A percentile compares a stretch with the other conserved stretches of the same genome.
phyloP scores from a whole-genome alignment of 345 rosid species.

The Gossypium longicalyx region DNA sequence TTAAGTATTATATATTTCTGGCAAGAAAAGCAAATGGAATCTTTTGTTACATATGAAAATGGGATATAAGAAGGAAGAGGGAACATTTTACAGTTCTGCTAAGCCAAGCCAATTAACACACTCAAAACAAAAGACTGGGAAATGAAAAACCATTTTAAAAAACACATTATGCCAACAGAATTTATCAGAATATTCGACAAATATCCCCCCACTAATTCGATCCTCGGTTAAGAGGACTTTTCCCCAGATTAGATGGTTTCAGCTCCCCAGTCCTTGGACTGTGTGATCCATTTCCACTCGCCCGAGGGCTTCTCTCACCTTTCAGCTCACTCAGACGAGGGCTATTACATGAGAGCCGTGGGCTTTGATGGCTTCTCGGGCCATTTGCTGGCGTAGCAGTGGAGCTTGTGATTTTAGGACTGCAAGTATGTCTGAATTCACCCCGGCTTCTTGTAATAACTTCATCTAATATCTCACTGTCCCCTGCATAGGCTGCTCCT shows the following conservation, averaged over 20 bases:
- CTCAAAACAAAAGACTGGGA: slow-evolving; percentile 15
- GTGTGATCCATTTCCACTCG: slow-evolving; percentile 28
- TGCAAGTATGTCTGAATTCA: slow-evolving; percentile 68
- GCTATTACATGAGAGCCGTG: slow-evolving; percentile 36
- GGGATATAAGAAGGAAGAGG: slow-evolving; percentile 10
- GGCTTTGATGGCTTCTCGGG: slow-evolving; percentile 41
- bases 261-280: slow-evolving; percentile 53
- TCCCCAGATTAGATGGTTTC: slow-evolving; percentile 52
- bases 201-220: slow-evolving; percentile 17
- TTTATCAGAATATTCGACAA: slow-evolving; percentile 21
- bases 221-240: slow-evolving; percentile 56
- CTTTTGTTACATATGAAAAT: slow-evolving; percentile 20
- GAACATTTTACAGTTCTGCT: slow-evolving; percentile 28
- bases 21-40: slow-evolving; percentile 12
- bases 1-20: slow-evolving; percentile 3
- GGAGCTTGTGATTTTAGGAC: slow-evolving; percentile 76
- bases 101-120: slow-evolving; percentile 24
- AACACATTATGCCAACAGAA: slow-evolving; percentile 21
- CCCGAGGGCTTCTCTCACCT: slow-evolving; percentile 61
- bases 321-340: slow-evolving; percentile 66
- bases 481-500: slow-evolving; percentile 52
- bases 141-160: slow-evolving; percentile 25
- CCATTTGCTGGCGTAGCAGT: slow-evolving; percentile 58
- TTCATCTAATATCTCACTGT: slow-evolving; percentile 77
- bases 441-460: slow-evolving; percentile 89